A percentile compares a stretch with the other conserved stretches of the same genome.
These are phyloP conservation scores for Cyberlindnera misumaiensis DNA, from an alignment of 805 yeast species.

Conservation along the genomic window DNA sequence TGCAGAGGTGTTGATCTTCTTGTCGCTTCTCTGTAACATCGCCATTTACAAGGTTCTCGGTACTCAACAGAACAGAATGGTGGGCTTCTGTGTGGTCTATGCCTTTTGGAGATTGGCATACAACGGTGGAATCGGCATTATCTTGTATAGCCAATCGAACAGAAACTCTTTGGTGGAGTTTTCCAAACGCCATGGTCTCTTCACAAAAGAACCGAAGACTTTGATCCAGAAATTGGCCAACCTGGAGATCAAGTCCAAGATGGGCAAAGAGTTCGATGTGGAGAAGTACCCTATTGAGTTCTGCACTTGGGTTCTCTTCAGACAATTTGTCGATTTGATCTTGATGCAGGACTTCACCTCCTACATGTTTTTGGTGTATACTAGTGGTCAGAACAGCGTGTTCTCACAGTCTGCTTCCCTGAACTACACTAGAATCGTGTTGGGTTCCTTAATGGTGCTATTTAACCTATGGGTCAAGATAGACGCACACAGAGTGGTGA, in stretches of 20 bases:
- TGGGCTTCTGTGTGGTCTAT: slow-evolving; percentile 45
- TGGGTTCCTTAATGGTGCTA: slow-evolving; percentile 56
- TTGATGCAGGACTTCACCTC: slow-evolving; percentile 80
- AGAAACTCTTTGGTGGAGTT: slow-evolving; percentile 44
- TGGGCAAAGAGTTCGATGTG: slow-evolving; percentile 31
- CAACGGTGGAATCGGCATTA: slow-evolving; percentile 72
- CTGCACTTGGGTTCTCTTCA: slow-evolving; percentile 75
- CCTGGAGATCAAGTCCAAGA: slow-evolving; percentile 40
- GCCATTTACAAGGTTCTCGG: slow-evolving; percentile 26
- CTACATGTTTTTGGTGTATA: slow-evolving; percentile 54
- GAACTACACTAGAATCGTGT: slow-evolving; percentile 41
- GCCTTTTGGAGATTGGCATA: slow-evolving; percentile 70
- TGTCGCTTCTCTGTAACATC: slow-evolving; percentile 32
- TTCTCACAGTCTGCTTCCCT: slow-evolving; percentile 40
- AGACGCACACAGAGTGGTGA: slow-evolving; percentile 82
- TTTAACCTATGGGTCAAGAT: slow-evolving; percentile 82
- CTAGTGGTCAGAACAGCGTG: slow-evolving; percentile 22
- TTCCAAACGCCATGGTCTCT: slow-evolving; percentile 41
- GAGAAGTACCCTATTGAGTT: slow-evolving; percentile 59
- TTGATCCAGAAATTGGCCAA: slow-evolving; percentile 35
- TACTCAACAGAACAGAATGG: slow-evolving; percentile 12
- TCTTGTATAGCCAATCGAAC: slow-evolving; percentile 62
- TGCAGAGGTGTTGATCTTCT: slow-evolving; percentile 54
- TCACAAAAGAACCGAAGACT: slow-evolving; percentile 29
- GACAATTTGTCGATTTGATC: slow-evolving; percentile 74